Percentiles rank a stretch among this genome's conserved stretches.
Conservation (phyloP, 2,329 filamentous ascomycete species). For the Elsinoe perseae region DNA sequence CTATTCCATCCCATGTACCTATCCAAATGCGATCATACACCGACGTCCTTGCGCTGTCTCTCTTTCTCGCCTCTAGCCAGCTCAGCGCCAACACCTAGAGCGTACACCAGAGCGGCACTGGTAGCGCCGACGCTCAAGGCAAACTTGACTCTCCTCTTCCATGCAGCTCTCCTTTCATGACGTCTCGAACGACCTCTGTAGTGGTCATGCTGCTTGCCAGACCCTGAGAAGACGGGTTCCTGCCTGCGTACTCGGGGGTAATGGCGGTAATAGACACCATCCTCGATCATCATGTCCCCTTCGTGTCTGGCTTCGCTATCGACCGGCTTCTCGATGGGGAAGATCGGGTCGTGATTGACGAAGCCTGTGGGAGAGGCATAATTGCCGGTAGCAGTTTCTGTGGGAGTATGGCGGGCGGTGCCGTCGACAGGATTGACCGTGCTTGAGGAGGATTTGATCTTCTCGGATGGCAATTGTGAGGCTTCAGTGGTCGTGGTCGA, state of each 20-base stretch:
- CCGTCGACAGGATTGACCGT: conserved; percentile 51
- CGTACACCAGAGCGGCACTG: conserved; percentile 8
- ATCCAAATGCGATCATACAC: neutral
- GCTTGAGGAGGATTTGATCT: conserved; percentile 1
- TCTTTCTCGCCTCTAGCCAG: conserved; percentile 13
- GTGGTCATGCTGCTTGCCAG: neutral
- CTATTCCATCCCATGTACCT: neutral
- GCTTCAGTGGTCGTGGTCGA: conserved; percentile 8
- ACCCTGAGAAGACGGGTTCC: conserved; percentile 14
- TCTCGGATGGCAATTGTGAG: conserved; percentile 17
- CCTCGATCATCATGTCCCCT: conserved; percentile 26
- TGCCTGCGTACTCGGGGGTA: conserved; percentile 36
- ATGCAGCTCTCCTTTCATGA: neutral
- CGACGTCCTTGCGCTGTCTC: neutral
- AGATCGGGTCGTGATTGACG: conserved; percentile 49
- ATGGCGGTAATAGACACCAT: conserved; percentile 38
- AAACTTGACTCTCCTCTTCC: conserved; percentile 15
- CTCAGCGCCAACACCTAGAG: conserved; percentile 10
- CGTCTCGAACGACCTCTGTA: neutral
- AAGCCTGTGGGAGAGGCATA: conserved; percentile 60
- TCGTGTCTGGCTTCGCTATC: conserved; percentile 21
- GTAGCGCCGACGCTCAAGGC: conserved; percentile 13
- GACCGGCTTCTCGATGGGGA: conserved; percentile 17
- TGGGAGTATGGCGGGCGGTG: conserved; percentile 23
- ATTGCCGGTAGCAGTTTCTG: conserved; percentile 40